Evolutionary conservation across 148 eudicot genomes (phyloP).

Genomic region (Spergularia marina): DNA sequence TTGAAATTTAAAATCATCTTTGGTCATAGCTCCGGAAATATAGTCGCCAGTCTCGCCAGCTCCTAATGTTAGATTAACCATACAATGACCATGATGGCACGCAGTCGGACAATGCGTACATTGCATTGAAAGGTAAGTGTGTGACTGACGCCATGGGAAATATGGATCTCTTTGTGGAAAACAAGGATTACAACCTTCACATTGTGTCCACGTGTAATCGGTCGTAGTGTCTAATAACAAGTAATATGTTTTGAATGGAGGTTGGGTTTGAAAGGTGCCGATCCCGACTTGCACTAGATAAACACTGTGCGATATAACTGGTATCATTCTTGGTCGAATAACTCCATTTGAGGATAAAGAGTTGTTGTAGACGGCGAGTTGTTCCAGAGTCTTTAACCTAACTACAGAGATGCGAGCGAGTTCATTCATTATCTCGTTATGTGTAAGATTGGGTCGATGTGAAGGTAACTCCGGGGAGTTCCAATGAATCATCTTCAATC

Average conservation of each 20-base stretch:
- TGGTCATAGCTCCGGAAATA: background rate
- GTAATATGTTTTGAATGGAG: background rate
- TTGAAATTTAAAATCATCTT: background rate
- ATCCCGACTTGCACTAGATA: conserved; percentile 19
- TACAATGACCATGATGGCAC: background rate
- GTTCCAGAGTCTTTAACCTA: background rate
- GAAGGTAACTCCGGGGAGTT: conserved; percentile 23
- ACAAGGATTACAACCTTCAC: conserved; percentile 23
- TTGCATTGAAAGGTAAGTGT: background rate
- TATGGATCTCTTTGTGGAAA: conserved; percentile 7
- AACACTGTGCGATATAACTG: background rate
- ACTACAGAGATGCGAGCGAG: conserved; percentile 3
- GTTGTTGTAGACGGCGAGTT: background rate
- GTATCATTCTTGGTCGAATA: background rate
- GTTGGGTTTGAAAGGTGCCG: conserved; percentile 1
- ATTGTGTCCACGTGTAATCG: conserved; percentile 21
- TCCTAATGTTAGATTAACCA: background rate
- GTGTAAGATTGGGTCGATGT: conserved; percentile 4
- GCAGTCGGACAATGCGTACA: background rate
- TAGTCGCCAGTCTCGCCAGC: background rate
- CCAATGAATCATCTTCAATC: conserved; percentile 13
- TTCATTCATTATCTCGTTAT: background rate
- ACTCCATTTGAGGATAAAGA: background rate
- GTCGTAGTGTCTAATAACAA: conserved; percentile 2
- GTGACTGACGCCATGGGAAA: background rate